Evolutionary conservation across 2,329 filamentous ascomycete species (phyloP).

Genomic region (Emmonsia crescens): DNA sequence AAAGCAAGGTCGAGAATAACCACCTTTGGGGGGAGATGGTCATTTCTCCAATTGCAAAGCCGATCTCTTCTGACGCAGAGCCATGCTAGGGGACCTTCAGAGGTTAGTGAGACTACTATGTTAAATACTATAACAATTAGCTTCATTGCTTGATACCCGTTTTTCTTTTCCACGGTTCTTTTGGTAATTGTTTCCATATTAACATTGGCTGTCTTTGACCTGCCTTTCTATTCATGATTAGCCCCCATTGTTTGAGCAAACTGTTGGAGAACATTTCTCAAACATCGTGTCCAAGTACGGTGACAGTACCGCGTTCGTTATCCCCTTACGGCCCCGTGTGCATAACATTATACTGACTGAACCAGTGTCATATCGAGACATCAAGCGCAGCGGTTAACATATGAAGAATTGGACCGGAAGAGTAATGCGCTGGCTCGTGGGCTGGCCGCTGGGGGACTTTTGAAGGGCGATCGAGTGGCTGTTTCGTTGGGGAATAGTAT

Average conservation of each 20-base stretch:
- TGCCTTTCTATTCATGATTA: slow-evolving; percentile 11
- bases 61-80: slow-evolving; percentile 21
- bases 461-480: slow-evolving; percentile 73
- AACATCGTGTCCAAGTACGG: slow-evolving; percentile 34
- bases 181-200: neutral
- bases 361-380: slow-evolving; percentile 46
- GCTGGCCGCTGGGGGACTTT: slow-evolving; percentile 58
- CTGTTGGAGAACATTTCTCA: slow-evolving; percentile 37
- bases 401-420: slow-evolving; percentile 59
- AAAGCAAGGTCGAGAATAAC: neutral
- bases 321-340: neutral
- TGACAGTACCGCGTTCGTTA: slow-evolving; percentile 42
- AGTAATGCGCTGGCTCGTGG: slow-evolving; percentile 69
- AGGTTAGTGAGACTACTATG: slow-evolving; percentile 20
- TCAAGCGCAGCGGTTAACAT: slow-evolving; percentile 59
- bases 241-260: slow-evolving; percentile 38
- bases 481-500: slow-evolving; percentile 76
- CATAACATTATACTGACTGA: slow-evolving; percentile 1
- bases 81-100: slow-evolving; percentile 22
- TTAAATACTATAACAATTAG: slow-evolving; percentile 18
- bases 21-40: neutral
- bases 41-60: neutral
- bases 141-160: neutral
- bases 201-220: neutral
- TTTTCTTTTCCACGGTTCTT: neutral